These are phyloP conservation scores for Phytophthora vignae DNA, from an alignment of 352 stramenopile species.

Conservation along the genomic window DNA sequence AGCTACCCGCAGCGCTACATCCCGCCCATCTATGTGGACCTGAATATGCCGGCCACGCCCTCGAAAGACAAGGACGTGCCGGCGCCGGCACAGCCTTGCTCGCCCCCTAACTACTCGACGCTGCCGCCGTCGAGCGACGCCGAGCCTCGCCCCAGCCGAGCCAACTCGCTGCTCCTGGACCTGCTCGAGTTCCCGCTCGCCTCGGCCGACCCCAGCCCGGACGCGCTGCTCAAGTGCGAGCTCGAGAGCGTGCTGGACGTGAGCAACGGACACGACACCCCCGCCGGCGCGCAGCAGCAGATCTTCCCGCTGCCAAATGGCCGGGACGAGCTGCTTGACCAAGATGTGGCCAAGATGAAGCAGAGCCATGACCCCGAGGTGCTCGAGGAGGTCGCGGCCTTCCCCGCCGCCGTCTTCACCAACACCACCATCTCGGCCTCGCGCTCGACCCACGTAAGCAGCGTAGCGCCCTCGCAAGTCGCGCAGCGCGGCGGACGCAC, in stretches of 20 bases:
- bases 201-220: slow-evolving; percentile 32
- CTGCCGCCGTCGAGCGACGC: slow-evolving; percentile 23
- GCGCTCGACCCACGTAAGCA: slow-evolving; percentile 11
- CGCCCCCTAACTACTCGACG: slow-evolving; percentile 32
- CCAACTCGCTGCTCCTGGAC: slow-evolving; percentile 48
- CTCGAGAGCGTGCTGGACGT: slow-evolving; percentile 46
- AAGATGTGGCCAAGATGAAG: slow-evolving; percentile 34
- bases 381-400: slow-evolving; percentile 35
- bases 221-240: slow-evolving; percentile 48
- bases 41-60: slow-evolving; percentile 42
- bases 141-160: slow-evolving; percentile 37
- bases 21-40: slow-evolving; percentile 49
- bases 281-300: slow-evolving; percentile 33
- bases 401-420: slow-evolving; percentile 44
- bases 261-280: slow-evolving; percentile 34
- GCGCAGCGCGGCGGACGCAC: slow-evolving; percentile 37
- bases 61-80: slow-evolving; percentile 32
- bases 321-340: slow-evolving; percentile 26
- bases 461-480: slow-evolving; percentile 10
- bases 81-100: slow-evolving; percentile 13
- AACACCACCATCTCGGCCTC: slow-evolving; percentile 43
- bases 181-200: slow-evolving; percentile 42
- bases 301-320: slow-evolving; percentile 40
- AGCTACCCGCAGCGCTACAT: slow-evolving; percentile 49
- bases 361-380: slow-evolving; percentile 40